Evolutionary conservation across 306 rosid genomes (phyloP), one percentile per base, ranked within the genome.

Genomic region (Ochetophila trinervis): DNA sequence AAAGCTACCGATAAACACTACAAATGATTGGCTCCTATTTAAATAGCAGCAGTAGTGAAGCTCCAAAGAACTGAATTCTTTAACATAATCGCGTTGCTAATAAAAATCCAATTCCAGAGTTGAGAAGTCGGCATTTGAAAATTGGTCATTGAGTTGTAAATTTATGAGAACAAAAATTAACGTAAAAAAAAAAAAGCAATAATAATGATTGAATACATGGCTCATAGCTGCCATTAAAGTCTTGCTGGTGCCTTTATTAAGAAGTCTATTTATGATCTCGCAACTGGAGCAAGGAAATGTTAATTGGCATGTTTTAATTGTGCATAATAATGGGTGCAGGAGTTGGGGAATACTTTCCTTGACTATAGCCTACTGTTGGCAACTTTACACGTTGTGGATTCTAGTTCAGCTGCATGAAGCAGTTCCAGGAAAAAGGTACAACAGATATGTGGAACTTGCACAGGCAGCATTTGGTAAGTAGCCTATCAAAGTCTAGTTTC

Each of bases 321-420:
- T 64, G 58, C 22, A 67, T 60, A 51, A 73, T 67, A 34, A 21
- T 17, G 68, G 65, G 57, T 55, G 73, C 83, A 93, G 98, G 99
- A 90, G 96, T 61, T 93, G 99, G 99, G 99, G 97, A 76, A 90
- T 91, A 67, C 84, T 93, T 66, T 82, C 99, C 67, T 79, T 93
- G 68, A 84, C 88, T 60, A 85, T 93, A 47, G 99, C 97, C 63
- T 93, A 93, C 61, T 63, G 73, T 66, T 93, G 99, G 99, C 99
- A 93, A 82, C 91, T 93, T 21, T 93, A 93, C 79, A 93, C 99
- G 5, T 68, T 93, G 62, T 93, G 97, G 99, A 84, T 93, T 76
- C 79, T 93, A 71, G 96, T 93, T 84, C 99, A 90, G 81, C 91
- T 93, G 16, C 99, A 93, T 32, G 99, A 93, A 82, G 99, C 99